Evolutionary conservation across 768 basidiomycete species (phyloP).

Genomic region (Sistotremastrum suecicum): DNA sequence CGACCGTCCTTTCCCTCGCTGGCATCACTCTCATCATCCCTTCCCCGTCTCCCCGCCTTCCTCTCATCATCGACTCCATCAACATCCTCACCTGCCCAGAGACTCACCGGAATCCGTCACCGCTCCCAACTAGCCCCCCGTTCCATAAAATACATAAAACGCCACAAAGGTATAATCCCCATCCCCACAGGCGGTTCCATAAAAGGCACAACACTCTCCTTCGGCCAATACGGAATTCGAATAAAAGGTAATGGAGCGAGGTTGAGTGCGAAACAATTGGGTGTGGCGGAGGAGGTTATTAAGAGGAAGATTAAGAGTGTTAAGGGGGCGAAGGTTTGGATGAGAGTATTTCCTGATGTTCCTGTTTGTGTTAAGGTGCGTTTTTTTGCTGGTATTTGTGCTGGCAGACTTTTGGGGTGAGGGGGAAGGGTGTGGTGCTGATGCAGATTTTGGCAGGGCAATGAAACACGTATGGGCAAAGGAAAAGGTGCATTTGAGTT

Average conservation of each 20-base stretch:
- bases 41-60: no score
- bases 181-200: slow-evolving; percentile 83
- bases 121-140: slow-evolving; percentile 68
- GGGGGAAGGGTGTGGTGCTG: no score
- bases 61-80: no score
- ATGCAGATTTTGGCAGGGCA: slow-evolving; percentile 46
- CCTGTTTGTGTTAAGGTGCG: slow-evolving; percentile 98
- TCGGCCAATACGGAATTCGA: slow-evolving; percentile 85
- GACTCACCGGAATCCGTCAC: slow-evolving; percentile 1
- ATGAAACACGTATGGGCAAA: slow-evolving; percentile 99
- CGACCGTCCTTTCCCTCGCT: slow-evolving; percentile 1
- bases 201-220: slow-evolving; percentile 84
- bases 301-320: slow-evolving; percentile 80
- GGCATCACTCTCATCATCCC: neutral
- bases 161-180: slow-evolving; percentile 82
- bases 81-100: no score
- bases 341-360: slow-evolving; percentile 92
- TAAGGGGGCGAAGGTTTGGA: slow-evolving; percentile 75
- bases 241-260: slow-evolving; percentile 73
- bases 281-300: slow-evolving; percentile 75
- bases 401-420: no score
- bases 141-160: slow-evolving; percentile 69
- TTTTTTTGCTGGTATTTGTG: no score
- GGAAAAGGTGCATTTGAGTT: slow-evolving; percentile 96
- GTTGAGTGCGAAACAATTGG: slow-evolving; percentile 80